Conservation (phyloP, 2,329 filamentous ascomycete species). For the Diaporthe aspalathi region DNA sequence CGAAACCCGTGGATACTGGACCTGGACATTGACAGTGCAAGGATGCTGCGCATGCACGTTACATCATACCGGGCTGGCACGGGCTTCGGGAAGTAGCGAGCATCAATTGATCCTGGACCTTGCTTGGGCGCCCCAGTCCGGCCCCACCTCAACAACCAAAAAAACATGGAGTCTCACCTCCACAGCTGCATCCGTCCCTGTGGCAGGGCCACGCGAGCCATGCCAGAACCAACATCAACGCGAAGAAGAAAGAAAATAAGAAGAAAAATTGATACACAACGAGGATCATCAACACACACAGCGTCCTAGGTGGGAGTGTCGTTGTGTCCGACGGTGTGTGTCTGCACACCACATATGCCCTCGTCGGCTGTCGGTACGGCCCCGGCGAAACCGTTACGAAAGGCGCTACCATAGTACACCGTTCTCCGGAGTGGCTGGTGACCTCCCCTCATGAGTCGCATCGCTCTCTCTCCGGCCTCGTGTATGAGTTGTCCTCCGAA, state of each 20-base stretch:
- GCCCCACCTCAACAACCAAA: slow-evolving; percentile 18
- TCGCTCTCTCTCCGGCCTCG: background rate
- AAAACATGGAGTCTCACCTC: slow-evolving; percentile 15
- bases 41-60: slow-evolving; percentile 10
- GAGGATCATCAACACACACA: background rate
- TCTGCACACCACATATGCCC: background rate
- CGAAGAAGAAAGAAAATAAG: no score
- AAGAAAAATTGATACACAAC: background rate
- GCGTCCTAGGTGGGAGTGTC: no score
- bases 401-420: background rate
- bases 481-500: slow-evolving; percentile 22
- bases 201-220: background rate
- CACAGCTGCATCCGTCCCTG: slow-evolving; percentile 2
- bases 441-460: slow-evolving; percentile 19
- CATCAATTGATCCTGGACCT: background rate
- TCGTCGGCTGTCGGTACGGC: slow-evolving; percentile 20
- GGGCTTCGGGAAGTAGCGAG: slow-evolving; percentile 16
- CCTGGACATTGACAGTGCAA: slow-evolving; percentile 22
- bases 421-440: slow-evolving; percentile 21
- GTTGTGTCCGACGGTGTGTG: background rate
- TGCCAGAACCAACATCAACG: background rate
- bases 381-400: slow-evolving; percentile 23
- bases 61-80: slow-evolving; percentile 28
- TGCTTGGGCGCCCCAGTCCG: background rate
- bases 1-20: slow-evolving; percentile 10